Conservation (phyloP, 108 stramenopile species). For the Heterococcus sp. region DNA sequence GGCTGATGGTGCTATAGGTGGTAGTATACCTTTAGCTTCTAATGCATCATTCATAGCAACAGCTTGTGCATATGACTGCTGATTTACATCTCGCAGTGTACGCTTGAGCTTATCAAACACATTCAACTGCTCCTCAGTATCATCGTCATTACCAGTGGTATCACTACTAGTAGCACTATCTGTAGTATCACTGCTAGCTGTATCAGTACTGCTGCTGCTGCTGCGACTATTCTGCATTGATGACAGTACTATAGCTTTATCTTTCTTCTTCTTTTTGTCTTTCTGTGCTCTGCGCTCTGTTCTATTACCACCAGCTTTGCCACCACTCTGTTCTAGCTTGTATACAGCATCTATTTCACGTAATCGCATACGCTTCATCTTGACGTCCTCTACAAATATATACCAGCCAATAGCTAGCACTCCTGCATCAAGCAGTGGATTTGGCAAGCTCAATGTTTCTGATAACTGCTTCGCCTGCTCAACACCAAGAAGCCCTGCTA, state of each 20-base stretch:
- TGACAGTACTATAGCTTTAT: too few relatives aligned
- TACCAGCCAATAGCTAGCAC: conserved; percentile 14
- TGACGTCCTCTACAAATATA: conserved; percentile 36
- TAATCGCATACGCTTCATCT: background rate
- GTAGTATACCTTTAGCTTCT: conserved; percentile 24
- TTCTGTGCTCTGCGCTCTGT: background rate
- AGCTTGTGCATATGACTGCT: conserved; percentile 36
- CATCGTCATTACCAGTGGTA: too few relatives aligned
- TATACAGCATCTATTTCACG: background rate
- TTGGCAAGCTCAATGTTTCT: conserved; percentile 17
- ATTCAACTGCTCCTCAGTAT: too few relatives aligned
- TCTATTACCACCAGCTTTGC: background rate
- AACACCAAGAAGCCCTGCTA: conserved; percentile 21
- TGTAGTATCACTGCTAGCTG: too few relatives aligned
- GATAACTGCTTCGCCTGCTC: conserved; percentile 11
- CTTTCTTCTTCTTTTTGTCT: background rate
- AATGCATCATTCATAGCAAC: conserved; percentile 19
- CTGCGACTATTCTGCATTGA: too few relatives aligned
- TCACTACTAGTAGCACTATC: too few relatives aligned
- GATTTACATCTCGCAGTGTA: conserved; percentile 23
- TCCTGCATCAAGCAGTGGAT: conserved; percentile 24
- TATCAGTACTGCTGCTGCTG: too few relatives aligned
- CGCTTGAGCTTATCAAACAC: conserved; percentile 13
- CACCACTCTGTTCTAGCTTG: background rate
- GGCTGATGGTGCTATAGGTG: too few relatives aligned